Base-by-base conservation (phyloP, 2,329 filamentous ascomycete genomes). In the Aspergillus pseudoterreus region DNA sequence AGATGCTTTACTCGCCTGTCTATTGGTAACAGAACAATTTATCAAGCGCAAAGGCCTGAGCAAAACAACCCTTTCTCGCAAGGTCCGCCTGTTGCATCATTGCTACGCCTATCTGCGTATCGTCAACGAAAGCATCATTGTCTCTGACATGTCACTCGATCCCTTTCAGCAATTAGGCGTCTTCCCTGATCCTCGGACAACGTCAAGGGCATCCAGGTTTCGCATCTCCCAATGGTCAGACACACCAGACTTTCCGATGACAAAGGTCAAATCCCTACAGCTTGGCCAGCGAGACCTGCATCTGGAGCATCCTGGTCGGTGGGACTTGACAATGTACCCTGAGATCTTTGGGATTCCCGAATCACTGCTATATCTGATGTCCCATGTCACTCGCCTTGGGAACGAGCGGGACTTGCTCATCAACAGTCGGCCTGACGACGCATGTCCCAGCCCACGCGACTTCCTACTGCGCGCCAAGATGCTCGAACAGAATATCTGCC, bases 291-390 rank as follows among this genome's bases (percentile, higher is more conserved):
- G 72, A 21, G 74, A 77, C 24, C 68, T 78, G 0, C 74, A 76
- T 30, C 66, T 77, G 6, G 68, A 75, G 45, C 52, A 67, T 0
- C 70, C 74, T 10, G 74, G 73, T 0, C 58, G 62, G 0, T 76
- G 71, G 64, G 65, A 69, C 0, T 63, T 67, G 0, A 76, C 74
- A 0, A 60, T 78, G 0, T 78, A 75, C 21, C 72, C 72, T 0
- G 70, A 75, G 19, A 76, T 78, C 2, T 77, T 74, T 21, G 75
- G 75, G 0, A 65, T 78, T 6, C 75, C 74, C 0, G 74, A 78
- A 43, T 63, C 70, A 0, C 66, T 71, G 19, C 59, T 78, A 51
- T 67, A 71, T 0, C 63, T 76, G 1, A 49, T 76, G 2, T 76
- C 74, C 0, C 69, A 73, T 11, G 67, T 72, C 0, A 73, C 76